Conservation (phyloP, 1,139 yeast species). For the Wickerhamomyces sp. region DNA sequence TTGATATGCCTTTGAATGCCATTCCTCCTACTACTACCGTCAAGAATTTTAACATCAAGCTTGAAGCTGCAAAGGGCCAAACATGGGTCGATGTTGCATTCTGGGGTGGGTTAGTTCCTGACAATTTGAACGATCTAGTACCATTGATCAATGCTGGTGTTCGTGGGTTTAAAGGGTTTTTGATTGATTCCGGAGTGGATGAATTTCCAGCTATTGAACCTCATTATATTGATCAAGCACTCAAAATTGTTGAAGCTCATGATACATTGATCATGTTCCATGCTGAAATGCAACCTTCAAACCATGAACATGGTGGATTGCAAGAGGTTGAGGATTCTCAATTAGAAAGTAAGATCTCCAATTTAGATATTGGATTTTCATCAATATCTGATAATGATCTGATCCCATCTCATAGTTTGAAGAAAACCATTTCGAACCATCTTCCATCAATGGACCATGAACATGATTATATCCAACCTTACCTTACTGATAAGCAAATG, state of each 20-base stretch:
- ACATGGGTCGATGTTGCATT: slow-evolving; percentile 93
- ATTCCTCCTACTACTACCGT: slow-evolving; percentile 92
- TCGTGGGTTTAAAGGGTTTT: slow-evolving; percentile 86
- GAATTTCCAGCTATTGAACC: slow-evolving; percentile 83
- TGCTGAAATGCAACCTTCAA: slow-evolving; percentile 72
- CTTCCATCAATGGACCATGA: slow-evolving; percentile 6
- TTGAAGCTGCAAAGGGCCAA: slow-evolving; percentile 73
- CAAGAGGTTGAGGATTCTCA: slow-evolving; percentile 3
- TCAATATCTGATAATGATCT: slow-evolving; percentile 1
- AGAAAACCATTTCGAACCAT: slow-evolving; percentile 4
- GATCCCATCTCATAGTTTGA: slow-evolving; percentile 4
- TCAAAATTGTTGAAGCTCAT: slow-evolving; percentile 54
- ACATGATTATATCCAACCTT: slow-evolving; percentile 13
- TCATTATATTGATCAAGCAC: slow-evolving; percentile 58
- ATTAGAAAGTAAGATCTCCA: slow-evolving; percentile 12
- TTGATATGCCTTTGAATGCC: slow-evolving; percentile 95
- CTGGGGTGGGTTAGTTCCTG: slow-evolving; percentile 94
- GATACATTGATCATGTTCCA: slow-evolving; percentile 85
- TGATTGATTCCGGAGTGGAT: slow-evolving; percentile 89
- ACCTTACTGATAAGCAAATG: slow-evolving; percentile 46
- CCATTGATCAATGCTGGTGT: slow-evolving; percentile 84
- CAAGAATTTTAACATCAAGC: slow-evolving; percentile 66
- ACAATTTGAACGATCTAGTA: slow-evolving; percentile 59
- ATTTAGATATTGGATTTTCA: slow-evolving; percentile 10
- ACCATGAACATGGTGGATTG: slow-evolving; percentile 31